Base-by-base conservation (phyloP, 768 basidiomycete species). In the Guyanaporus albipodus region DNA sequence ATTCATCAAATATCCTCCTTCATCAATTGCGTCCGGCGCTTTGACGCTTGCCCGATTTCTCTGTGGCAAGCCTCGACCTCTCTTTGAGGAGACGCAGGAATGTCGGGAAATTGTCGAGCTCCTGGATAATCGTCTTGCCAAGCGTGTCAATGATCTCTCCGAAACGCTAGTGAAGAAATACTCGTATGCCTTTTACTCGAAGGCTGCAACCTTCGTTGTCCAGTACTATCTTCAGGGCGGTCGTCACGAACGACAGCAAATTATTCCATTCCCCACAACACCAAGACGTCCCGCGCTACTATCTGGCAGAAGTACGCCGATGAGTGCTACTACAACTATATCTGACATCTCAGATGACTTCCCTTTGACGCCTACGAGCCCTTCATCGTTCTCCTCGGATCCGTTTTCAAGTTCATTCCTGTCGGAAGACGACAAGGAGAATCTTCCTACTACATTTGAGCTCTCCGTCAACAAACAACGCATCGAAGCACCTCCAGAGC, bases 121-220 rank as follows among this genome's bases (percentile, higher is more conserved):
- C 49, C 77, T 99, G 63, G 95, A 99, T 70, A 82, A 71, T 47
- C 85, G 90, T 54, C 78, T 98, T 58, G 80, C 87, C 23, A 86
- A 85, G 63, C 83, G 91, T 62, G 85, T 95, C 71, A 89, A 93
- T 60, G 87, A 90, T 54, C 78, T 99, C 26, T 97, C 95, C 11
- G 88, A 95, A 67, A 93, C 88, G n/a, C 74, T 97, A 60, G 83
- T 97, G 63, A 92, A 94, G 74, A 99, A 99, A 73, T 97, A 99
- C 71, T 94, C 94, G 6, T 93, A 91, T 58, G 85, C 86, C 34
- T 96, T 94, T 72, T 98, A 95, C 71, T 92, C 91, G 39, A 94
- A 93, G 70, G 91, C 93, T 1, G 93, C 95, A 19, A 91, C 87
- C 19, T 82, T 91, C 63, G 91, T 92, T 51, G 84, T 93, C 28